Base-by-base conservation (phyloP, 441 rosid genomes). In the Capsella rubella region DNA sequence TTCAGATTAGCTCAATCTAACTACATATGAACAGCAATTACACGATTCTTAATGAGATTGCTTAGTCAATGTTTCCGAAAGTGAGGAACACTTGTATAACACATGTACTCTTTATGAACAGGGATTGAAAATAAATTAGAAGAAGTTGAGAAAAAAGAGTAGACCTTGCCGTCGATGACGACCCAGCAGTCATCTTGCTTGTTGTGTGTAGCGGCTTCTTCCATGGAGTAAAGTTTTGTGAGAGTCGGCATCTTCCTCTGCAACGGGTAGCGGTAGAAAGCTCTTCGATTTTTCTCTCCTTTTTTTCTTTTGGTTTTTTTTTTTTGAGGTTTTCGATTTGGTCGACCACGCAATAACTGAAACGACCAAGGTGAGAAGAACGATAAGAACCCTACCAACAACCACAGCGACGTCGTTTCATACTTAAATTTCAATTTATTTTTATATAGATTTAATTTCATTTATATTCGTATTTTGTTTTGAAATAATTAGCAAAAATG, bases 121-220 rank as follows among this genome's bases (percentile, higher is more conserved):
- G 4, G 1, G 46, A 72, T 25, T 51, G 13, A 49, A 43, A 0
- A 29, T 8, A 49, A 45, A 56, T 56, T 46, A 47, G 34, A 59
- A 75, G 14, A 25, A 12, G n/a, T 8, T 8, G 45, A 70, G 71
- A 15, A 31, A 70, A 67, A 12, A 52, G 29, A 53, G 50, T 13
- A 39, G 63, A 89, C 96, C 89, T 90, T 90, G 82, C 85, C 84
- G 63, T 94, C 95, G 69, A 94, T 77, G 59, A 94, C 90, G 80
- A 92, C 51, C 99, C 99, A 94, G 82, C 97, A 94, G 74, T 90
- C 97, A 27, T 92, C 89, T 78, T 81, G 84, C 73, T 84, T 79
- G 83, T 80, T 82, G 75, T 92, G 97, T n/a, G 72, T 84, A 43
- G 97, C 80, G 8, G 85, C 88, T 84, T 94, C 97, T 76, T 87